A percentile compares a stretch with the other conserved stretches of the same genome.
Evolutionary conservation across 306 rosid genomes (phyloP).

Genomic region (Glycine tomentella): DNA sequence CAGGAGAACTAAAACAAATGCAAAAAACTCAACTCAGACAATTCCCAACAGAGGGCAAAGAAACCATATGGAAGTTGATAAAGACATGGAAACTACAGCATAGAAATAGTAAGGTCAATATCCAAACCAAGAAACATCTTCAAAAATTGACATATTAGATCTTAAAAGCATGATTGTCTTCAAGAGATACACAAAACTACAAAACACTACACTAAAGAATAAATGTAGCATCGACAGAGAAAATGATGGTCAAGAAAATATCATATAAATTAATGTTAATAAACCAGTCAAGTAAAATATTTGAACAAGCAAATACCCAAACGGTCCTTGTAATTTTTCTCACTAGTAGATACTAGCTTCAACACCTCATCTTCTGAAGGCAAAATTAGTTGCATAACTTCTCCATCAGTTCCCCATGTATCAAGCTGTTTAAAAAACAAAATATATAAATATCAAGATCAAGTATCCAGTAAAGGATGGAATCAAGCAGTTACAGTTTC

Average conservation of each 20-base stretch:
- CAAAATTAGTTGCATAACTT: slow-evolving; percentile 66
- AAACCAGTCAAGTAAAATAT: slow-evolving; percentile 8
- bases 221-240: slow-evolving; percentile 18
- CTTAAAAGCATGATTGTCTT: slow-evolving; percentile 19
- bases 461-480: slow-evolving; percentile 24
- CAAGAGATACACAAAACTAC: slow-evolving; percentile 19
- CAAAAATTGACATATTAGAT: not conserved
- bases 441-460: slow-evolving; percentile 26
- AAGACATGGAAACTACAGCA: slow-evolving; percentile 30
- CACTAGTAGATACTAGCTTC: slow-evolving; percentile 66
- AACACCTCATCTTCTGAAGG: slow-evolving; percentile 77
- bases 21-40: not conserved
- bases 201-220: slow-evolving; percentile 23
- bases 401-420: slow-evolving; percentile 84
- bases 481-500: slow-evolving; percentile 25
- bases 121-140: slow-evolving; percentile 25
- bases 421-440: slow-evolving; percentile 66
- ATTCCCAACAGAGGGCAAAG: not conserved
- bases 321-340: slow-evolving; percentile 59
- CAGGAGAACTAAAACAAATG: slow-evolving; percentile 25
- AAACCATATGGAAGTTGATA: not conserved
- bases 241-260: slow-evolving; percentile 35
- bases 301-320: slow-evolving; percentile 60
- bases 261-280: not conserved
- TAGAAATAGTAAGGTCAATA: slow-evolving; percentile 22